Percentiles rank a stretch among this genome's conserved stretches.
Evolutionary conservation across 2,329 filamentous ascomycete genomes (phyloP).

Genomic region (Scedosporium apiospermum): DNA sequence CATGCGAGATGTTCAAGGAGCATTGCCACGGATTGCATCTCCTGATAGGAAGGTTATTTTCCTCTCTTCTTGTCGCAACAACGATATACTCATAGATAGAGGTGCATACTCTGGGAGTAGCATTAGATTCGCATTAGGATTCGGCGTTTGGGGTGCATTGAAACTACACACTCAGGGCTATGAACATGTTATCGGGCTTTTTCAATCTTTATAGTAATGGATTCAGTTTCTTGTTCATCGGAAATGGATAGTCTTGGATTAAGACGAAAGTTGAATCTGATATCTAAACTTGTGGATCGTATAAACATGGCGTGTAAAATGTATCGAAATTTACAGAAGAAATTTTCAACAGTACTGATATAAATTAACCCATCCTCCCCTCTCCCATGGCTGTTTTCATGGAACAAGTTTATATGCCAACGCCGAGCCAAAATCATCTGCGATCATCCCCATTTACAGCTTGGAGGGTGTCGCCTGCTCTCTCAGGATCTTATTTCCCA

Average conservation of each 20-base stretch:
- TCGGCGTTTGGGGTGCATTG: not conserved
- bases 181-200: no score
- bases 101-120: not conserved
- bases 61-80: not conserved
- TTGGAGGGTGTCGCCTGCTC: conserved; percentile 35
- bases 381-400: not conserved
- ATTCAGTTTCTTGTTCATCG: no score
- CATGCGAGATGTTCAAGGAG: no score
- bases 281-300: no score
- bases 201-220: no score
- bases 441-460: conserved; percentile 21
- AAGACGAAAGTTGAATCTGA: no score
- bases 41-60: not conserved
- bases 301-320: no score
- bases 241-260: no score
- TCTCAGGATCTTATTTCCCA: conserved; percentile 44
- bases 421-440: not conserved
- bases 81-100: not conserved
- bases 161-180: no score
- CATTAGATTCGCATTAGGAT: not conserved
- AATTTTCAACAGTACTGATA: no score
- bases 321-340: no score
- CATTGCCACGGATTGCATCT: no score
- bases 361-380: not conserved
- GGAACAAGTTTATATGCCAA: not conserved